Evolutionary conservation across 1,139 yeast species (phyloP).

Genomic region (Suhomyces kunorum): DNA sequence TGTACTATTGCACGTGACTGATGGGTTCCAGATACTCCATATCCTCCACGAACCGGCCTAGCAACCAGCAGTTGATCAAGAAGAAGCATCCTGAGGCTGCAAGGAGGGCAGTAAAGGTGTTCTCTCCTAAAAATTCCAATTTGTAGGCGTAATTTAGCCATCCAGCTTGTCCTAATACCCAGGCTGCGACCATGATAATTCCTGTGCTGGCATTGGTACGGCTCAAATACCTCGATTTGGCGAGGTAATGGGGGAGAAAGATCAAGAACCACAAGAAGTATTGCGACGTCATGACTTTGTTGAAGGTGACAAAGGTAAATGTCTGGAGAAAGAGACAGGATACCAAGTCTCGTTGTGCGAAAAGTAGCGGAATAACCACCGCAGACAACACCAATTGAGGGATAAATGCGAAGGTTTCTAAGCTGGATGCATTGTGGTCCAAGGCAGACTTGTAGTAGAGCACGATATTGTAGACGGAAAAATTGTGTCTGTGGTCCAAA

Average conservation of each 20-base stretch:
- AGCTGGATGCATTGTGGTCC: slow-evolving; percentile 14
- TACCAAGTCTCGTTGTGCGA: slow-evolving; percentile 55
- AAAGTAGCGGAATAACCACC: slow-evolving; percentile 58
- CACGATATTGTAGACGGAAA: slow-evolving; percentile 79
- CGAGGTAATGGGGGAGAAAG: slow-evolving; percentile 70
- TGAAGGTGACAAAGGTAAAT: slow-evolving; percentile 83
- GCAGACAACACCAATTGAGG: slow-evolving; percentile 75
- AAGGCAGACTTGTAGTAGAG: slow-evolving; percentile 64
- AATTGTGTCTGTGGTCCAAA: slow-evolving; percentile 92
- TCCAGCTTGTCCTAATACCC: slow-evolving; percentile 71
- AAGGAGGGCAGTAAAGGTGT: slow-evolving; percentile 65
- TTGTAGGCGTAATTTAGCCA: slow-evolving; percentile 83
- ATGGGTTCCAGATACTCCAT: slow-evolving; percentile 12
- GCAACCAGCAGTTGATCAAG: slow-evolving; percentile 61
- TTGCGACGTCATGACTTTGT: slow-evolving; percentile 92
- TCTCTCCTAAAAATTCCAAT: slow-evolving; percentile 75
- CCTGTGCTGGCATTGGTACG: slow-evolving; percentile 33
- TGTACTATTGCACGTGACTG: background rate
- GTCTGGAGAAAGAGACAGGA: slow-evolving; percentile 84
- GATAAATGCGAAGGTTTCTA: slow-evolving; percentile 65
- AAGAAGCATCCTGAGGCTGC: slow-evolving; percentile 67
- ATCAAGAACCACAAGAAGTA: slow-evolving; percentile 93
- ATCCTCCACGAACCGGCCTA: slow-evolving; percentile 59
- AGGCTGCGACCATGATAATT: slow-evolving; percentile 43
- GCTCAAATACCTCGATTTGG: slow-evolving; percentile 40